Conservation (phyloP, 78 protist genomes). For the slime mould (Dictyostelium discoideum) region DNA sequence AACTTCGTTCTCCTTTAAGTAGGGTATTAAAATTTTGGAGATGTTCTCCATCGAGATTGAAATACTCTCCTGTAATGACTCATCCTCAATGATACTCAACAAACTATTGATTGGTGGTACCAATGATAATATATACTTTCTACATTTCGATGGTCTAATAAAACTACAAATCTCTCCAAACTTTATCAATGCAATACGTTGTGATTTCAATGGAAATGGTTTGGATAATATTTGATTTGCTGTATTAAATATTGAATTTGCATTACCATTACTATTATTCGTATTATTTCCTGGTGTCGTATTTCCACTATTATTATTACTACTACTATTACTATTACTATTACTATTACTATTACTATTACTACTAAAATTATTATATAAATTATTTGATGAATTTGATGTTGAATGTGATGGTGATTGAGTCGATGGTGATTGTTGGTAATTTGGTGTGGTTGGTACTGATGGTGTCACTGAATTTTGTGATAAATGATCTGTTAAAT, state of each 20-base stretch:
- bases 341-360: background rate
- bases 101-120: constrained; percentile 68
- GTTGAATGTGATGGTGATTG: background rate
- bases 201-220: constrained; percentile 79
- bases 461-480: constrained; percentile 1
- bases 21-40: constrained; percentile 38
- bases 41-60: constrained; percentile 64
- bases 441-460: background rate
- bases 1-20: constrained; percentile 63
- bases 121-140: constrained; percentile 78
- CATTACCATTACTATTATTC: background rate
- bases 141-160: constrained; percentile 59
- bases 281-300: background rate
- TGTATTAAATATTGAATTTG: constrained; percentile 24
- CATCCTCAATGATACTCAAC: constrained; percentile 21
- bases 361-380: background rate
- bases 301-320: background rate
- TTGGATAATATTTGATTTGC: constrained; percentile 30
- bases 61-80: constrained; percentile 59
- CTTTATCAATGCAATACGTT: constrained; percentile 72
- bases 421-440: background rate
- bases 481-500: background rate
- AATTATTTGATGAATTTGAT: background rate
- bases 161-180: constrained; percentile 82
- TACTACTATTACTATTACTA: background rate